Conservation (phyloP, 2,329 filamentous ascomycete genomes). For the Fusarium pseudonygamai region DNA sequence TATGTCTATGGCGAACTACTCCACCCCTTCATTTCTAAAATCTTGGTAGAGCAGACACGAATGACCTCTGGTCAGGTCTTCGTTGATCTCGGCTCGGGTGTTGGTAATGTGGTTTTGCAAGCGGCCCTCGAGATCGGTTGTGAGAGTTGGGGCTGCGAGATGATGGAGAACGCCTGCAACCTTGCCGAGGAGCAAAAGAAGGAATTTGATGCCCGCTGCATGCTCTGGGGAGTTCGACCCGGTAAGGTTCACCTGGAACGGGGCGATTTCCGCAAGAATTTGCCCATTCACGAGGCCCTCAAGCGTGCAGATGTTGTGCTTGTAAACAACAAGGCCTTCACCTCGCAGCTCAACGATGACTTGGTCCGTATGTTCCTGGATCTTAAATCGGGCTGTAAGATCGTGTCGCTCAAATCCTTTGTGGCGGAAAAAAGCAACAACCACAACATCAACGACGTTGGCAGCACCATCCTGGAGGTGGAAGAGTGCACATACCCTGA, state of each 20-base stretch:
- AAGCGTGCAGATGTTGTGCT: constrained; percentile 92
- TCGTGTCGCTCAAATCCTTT: constrained; percentile 93
- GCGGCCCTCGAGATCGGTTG: constrained; percentile 93
- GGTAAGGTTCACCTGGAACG: constrained; percentile 82
- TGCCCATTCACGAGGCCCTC: constrained; percentile 75
- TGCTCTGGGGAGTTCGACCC: constrained; percentile 86
- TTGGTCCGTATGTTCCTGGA: constrained; percentile 92
- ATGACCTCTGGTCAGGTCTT: constrained; percentile 88
- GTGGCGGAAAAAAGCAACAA: constrained; percentile 81
- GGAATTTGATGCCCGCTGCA: constrained; percentile 86
- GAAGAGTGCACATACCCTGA: constrained; percentile 70
- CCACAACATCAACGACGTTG: constrained; percentile 80
- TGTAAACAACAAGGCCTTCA: constrained; percentile 98
- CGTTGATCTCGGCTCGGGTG: constrained; percentile 93
- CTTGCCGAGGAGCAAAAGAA: constrained; percentile 81
- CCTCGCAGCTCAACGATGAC: constrained; percentile 83
- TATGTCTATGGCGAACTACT: constrained; percentile 95
- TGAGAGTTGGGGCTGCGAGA: constrained; percentile 95
- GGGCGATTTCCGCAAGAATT: constrained; percentile 84
- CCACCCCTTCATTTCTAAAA: constrained; percentile 82
- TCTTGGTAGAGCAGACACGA: constrained; percentile 78
- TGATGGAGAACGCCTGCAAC: constrained; percentile 90
- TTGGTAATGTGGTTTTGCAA: constrained; percentile 95
- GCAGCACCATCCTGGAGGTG: constrained; percentile 82
- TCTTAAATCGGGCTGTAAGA: constrained; percentile 86